phyloP scores from a whole-genome alignment of 1,284 basidiomycete species.

The Malassezia caprae region DNA sequence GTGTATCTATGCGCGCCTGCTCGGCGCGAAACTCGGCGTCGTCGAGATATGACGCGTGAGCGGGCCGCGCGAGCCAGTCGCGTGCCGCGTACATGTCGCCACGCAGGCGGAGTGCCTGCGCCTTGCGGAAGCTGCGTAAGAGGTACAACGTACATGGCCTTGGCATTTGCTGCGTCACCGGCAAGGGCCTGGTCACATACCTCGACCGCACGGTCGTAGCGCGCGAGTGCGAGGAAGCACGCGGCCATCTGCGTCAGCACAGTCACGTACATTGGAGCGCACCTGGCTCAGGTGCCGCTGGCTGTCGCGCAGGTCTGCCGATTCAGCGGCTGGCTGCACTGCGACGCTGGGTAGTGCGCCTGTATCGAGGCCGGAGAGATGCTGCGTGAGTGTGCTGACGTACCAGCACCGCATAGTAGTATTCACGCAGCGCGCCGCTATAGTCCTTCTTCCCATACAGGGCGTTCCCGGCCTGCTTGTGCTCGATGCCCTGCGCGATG shows the following conservation, averaged over 20 bases:
- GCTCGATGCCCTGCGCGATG: background rate
- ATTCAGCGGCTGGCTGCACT: background rate
- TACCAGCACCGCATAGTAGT: conserved; percentile 12
- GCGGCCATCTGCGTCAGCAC: conserved; percentile 17
- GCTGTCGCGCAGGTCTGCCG: background rate
- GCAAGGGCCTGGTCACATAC: conserved; percentile 10
- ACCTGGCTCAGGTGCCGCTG: conserved; percentile 15
- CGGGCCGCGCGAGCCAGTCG: conserved; percentile 2
- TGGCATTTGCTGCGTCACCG: conserved; percentile 11
- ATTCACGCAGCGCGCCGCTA: conserved; percentile 2
- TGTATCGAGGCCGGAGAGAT: conserved; percentile 16
- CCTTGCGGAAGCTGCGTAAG: conserved; percentile 17
- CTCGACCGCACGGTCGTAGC: conserved; percentile 14
- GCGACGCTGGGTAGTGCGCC: background rate
- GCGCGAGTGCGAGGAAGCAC: conserved; percentile 14
- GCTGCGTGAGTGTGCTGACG: conserved; percentile 2
- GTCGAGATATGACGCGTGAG: background rate
- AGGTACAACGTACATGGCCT: conserved; percentile 15
- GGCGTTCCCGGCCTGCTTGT: conserved; percentile 13
- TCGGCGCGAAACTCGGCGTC: conserved; percentile 2
- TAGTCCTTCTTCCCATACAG: conserved; percentile 1
- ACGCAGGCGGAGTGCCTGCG: conserved; percentile 11
- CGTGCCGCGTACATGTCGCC: conserved; percentile 7
- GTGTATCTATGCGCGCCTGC: background rate
- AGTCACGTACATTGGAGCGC: conserved; percentile 15